Evolutionary conservation across 2,329 filamentous ascomycete genomes (phyloP).

Genomic region (Trichophyton verrucosum): DNA sequence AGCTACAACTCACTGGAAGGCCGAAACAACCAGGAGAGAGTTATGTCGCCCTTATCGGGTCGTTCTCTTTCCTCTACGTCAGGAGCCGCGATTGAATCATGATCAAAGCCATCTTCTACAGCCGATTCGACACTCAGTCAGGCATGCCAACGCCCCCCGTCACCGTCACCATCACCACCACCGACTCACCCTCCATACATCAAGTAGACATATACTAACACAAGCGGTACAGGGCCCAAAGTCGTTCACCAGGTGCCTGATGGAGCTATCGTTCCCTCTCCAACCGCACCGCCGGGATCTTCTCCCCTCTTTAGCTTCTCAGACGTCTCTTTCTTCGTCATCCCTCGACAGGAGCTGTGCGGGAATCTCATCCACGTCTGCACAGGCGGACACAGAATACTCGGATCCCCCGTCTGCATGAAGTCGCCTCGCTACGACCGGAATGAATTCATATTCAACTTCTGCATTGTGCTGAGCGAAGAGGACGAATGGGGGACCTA

Average conservation of each 20-base stretch:
- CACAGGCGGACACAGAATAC: conserved; percentile 62
- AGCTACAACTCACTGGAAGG: not conserved
- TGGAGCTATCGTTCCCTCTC: conserved; percentile 42
- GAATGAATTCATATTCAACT: conserved; percentile 98
- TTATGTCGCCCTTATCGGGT: conserved; percentile 1
- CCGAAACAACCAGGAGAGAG: not conserved
- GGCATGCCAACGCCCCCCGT: conserved; percentile 22
- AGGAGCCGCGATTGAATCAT: conserved; percentile 24
- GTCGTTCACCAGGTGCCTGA: conserved; percentile 54
- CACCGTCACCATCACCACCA: not conserved
- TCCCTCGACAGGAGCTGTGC: conserved; percentile 88
- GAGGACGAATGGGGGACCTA: conserved; percentile 62
- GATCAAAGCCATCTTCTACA: conserved; percentile 55
- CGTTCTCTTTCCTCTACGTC: not conserved
- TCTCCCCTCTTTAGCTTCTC: conserved; percentile 71
- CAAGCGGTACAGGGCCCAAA: conserved; percentile 39
- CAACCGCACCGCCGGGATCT: conserved; percentile 36
- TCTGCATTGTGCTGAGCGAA: conserved; percentile 68
- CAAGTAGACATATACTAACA: not conserved
- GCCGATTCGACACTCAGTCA: conserved; percentile 51
- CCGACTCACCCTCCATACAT: not conserved
- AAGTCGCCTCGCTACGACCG: conserved; percentile 69
- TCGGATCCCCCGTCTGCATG: conserved; percentile 84
- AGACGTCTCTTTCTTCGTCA: conserved; percentile 80
- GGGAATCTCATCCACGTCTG: conserved; percentile 68